A percentile compares a stretch with the other conserved stretches of the same genome.
phyloP scores from a whole-genome alignment of 2,329 filamentous ascomycete species.

The Colletotrichum chrysophilum region DNA sequence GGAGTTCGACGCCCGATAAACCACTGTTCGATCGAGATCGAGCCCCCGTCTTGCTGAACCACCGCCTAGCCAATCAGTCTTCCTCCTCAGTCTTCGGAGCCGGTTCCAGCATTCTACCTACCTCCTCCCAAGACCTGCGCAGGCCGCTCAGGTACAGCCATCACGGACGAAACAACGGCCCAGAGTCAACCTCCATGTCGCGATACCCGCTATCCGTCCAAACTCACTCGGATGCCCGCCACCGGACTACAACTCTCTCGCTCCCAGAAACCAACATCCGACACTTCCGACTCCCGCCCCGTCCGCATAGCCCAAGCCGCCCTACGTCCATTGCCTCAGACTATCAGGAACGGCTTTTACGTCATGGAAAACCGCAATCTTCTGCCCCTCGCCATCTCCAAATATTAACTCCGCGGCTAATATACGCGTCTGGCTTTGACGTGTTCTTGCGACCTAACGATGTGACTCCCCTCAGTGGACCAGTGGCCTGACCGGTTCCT shows the following conservation, averaged over 20 bases:
- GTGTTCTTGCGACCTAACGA: not conserved
- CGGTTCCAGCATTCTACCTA: not conserved
- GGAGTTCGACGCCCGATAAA: not conserved
- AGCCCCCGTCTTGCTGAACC: not conserved
- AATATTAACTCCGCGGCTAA: not conserved
- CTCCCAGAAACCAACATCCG: slow-evolving; percentile 10
- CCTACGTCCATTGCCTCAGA: not conserved
- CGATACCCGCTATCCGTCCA: not conserved
- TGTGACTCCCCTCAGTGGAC: not conserved
- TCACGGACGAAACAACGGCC: not conserved
- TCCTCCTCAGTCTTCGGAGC: not conserved
- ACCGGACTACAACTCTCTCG: not conserved
- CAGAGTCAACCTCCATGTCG: not conserved
- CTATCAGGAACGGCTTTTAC: not conserved
- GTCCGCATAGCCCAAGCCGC: not conserved
- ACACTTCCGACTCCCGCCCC: slow-evolving; percentile 14
- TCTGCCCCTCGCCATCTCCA: not conserved
- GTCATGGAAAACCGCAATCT: not conserved
- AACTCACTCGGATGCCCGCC: not conserved
- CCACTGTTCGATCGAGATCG: slow-evolving; percentile 15
- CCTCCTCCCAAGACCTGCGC: not conserved
- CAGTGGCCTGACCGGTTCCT: slow-evolving; percentile 1
- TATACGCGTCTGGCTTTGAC: not conserved
- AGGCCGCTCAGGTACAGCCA: not conserved
- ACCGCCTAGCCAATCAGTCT: not conserved